A percentile compares a stretch with the other conserved stretches of the same genome.
Conservation (phyloP, 768 basidiomycete genomes). For the Leccinum imitatum region DNA sequence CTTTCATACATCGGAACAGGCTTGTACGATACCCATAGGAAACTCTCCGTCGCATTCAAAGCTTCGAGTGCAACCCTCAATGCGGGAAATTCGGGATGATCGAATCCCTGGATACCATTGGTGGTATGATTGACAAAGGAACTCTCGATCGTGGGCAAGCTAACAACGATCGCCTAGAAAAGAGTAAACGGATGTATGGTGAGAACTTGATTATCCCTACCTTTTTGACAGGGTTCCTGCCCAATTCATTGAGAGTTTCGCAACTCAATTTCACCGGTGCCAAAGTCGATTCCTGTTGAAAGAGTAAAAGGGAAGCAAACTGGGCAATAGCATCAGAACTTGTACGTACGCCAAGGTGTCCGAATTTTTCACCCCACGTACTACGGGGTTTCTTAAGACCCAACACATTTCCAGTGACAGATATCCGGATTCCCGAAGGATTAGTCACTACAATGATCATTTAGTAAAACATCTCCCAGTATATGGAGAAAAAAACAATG, state of each 20-base stretch:
- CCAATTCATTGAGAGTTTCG: conserved; percentile 73
- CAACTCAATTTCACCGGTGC: conserved; percentile 63
- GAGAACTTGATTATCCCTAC: conserved; percentile 37
- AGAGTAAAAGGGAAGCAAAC: background rate
- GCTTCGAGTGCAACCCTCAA: conserved; percentile 82
- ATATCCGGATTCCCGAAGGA: conserved; percentile 82
- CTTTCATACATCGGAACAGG: background rate
- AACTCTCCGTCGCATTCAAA: conserved; percentile 92
- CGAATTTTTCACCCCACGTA: conserved; percentile 73
- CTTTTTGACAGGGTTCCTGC: conserved; percentile 69
- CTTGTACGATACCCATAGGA: conserved; percentile 70
- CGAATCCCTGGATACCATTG: conserved; percentile 76
- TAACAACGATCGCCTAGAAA: conserved; percentile 75
- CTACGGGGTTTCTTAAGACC: conserved; percentile 67
- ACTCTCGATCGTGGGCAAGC: conserved; percentile 93
- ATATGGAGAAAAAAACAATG: conserved; percentile 6
- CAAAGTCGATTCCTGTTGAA: conserved; percentile 49
- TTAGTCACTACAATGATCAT: conserved; percentile 59
- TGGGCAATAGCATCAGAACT: background rate
- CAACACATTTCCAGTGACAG: conserved; percentile 86
- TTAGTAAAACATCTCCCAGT: background rate
- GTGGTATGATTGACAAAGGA: conserved; percentile 79
- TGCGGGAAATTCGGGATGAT: conserved; percentile 83
- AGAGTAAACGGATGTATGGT: background rate
- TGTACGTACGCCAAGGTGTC: conserved; percentile 54